phyloP scores from a whole-genome alignment of 306 rosid species.

The Ormosia emarginata region DNA sequence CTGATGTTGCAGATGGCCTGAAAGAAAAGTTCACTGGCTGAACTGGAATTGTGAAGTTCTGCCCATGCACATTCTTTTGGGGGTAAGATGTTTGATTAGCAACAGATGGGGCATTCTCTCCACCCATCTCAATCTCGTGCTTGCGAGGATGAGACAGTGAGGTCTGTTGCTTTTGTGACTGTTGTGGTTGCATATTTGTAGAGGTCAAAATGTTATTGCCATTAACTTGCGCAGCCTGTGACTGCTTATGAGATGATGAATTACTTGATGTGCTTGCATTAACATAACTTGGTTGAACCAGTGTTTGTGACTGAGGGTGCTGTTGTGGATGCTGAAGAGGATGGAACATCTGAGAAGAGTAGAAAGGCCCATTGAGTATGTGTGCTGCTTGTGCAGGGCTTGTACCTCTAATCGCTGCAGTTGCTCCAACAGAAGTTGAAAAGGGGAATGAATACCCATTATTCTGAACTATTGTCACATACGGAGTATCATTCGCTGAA shows the following conservation, averaged over 20 bases:
- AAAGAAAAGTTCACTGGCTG: conserved; percentile 58
- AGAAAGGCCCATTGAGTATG: conserved; percentile 44
- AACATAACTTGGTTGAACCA: conserved; percentile 39
- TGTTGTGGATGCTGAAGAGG: conserved; percentile 58
- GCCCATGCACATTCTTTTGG: conserved; percentile 42
- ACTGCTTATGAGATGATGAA: conserved; percentile 48
- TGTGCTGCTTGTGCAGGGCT: conserved; percentile 49
- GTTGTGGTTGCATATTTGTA: conserved; percentile 37
- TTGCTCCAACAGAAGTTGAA: conserved; percentile 50
- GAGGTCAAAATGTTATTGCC: conserved; percentile 42
- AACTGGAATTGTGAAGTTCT: conserved; percentile 53
- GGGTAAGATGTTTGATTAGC: conserved; percentile 35
- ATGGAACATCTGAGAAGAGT: conserved; percentile 51
- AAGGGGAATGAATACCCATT: conserved; percentile 55
- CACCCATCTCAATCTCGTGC: conserved; percentile 37
- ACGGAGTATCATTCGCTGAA: conserved; percentile 45
- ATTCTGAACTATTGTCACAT: conserved; percentile 48
- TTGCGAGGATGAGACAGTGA: conserved; percentile 37
- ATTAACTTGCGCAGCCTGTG: conserved; percentile 36
- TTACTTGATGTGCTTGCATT: conserved; percentile 30
- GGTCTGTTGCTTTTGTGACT: conserved; percentile 43
- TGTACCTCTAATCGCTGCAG: conserved; percentile 38
- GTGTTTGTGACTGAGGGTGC: conserved; percentile 42
- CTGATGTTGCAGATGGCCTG: conserved; percentile 46
- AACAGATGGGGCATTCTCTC: conserved; percentile 39